These are phyloP conservation scores for Porcisia deanei DNA, from an alignment of 208 protist species.

Conservation along the genomic window DNA sequence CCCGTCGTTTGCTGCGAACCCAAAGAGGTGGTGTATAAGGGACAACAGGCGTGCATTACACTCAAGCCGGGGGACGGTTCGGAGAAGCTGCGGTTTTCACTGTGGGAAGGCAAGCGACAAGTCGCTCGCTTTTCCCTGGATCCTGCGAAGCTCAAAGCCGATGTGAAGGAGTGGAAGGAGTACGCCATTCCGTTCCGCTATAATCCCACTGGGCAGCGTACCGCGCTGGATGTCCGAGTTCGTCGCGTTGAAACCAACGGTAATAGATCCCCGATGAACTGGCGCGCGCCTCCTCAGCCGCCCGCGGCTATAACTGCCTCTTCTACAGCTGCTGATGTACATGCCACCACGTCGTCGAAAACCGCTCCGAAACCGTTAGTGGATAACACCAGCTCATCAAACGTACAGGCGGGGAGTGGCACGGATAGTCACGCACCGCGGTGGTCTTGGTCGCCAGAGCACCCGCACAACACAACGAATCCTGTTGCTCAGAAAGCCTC, in stretches of 20 bases:
- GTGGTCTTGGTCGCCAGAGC: not conserved
- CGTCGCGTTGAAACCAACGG: constrained; percentile 8
- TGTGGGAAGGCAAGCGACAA: constrained; percentile 78
- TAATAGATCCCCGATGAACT: not conserved
- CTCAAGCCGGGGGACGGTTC: constrained; percentile 10
- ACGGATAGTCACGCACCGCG: not conserved
- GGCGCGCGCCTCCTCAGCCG: constrained; percentile 5
- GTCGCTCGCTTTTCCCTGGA: constrained; percentile 85
- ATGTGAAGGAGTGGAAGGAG: constrained; percentile 50
- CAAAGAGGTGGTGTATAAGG: constrained; percentile 48
- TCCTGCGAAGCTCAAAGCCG: constrained; percentile 62
- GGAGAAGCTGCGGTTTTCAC: constrained; percentile 81
- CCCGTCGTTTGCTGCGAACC: constrained; percentile 50
- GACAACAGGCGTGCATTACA: constrained; percentile 42
- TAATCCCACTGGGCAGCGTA: constrained; percentile 68
- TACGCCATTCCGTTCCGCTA: constrained; percentile 90
- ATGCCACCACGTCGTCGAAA: not conserved
- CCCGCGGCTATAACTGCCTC: constrained; percentile 3
- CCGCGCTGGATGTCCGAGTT: constrained; percentile 70
- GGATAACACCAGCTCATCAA: not conserved
- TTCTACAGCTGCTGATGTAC: not conserved
- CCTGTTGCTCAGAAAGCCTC: not conserved
- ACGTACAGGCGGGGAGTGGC: not conserved
- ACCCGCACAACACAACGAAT: not conserved
- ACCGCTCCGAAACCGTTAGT: not conserved